Evolutionary conservation across 2,329 filamentous ascomycete genomes (phyloP).

Genomic region (Colletotrichum graminicola): DNA sequence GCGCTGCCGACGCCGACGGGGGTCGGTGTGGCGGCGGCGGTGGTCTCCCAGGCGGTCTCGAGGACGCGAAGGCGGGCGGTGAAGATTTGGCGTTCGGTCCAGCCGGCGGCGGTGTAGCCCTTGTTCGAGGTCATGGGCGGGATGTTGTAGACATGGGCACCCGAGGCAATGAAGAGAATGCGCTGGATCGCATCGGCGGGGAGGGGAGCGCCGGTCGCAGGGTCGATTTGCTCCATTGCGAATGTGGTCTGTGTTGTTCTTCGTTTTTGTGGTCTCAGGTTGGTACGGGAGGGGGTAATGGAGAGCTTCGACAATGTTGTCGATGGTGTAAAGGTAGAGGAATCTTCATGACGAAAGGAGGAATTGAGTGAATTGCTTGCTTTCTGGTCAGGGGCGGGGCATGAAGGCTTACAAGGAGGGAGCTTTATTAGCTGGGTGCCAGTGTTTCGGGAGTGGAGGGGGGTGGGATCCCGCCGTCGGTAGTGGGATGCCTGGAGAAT

Average conservation of each 20-base stretch:
- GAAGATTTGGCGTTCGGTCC: conserved; percentile 88
- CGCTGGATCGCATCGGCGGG: conserved; percentile 85
- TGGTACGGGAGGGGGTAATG: background rate
- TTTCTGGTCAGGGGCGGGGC: conserved; percentile 20
- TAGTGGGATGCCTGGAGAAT: conserved; percentile 33
- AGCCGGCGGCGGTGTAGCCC: conserved; percentile 81
- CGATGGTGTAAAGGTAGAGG: conserved; percentile 11
- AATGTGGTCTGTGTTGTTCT: background rate
- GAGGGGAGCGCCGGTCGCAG: conserved; percentile 75
- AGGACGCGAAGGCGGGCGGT: conserved; percentile 84
- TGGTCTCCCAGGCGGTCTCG: conserved; percentile 73
- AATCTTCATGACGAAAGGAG: conserved; percentile 27
- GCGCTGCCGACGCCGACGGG: conserved; percentile 38
- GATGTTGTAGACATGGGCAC: conserved; percentile 89
- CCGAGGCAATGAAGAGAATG: conserved; percentile 80
- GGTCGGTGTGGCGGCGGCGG: conserved; percentile 44
- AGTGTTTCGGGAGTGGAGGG: conserved; percentile 40
- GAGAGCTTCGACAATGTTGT: conserved; percentile 14
- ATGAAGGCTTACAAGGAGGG: conserved; percentile 41
- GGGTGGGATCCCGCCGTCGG: conserved; percentile 32
- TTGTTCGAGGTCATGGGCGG: conserved; percentile 82
- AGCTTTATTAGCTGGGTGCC: conserved; percentile 38
- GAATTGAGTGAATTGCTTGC: conserved; percentile 29
- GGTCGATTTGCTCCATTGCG: conserved; percentile 75
- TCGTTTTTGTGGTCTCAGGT: background rate